phyloP scores from a whole-genome alignment of 2,329 filamentous ascomycete species.

The Diplodia mutila region DNA sequence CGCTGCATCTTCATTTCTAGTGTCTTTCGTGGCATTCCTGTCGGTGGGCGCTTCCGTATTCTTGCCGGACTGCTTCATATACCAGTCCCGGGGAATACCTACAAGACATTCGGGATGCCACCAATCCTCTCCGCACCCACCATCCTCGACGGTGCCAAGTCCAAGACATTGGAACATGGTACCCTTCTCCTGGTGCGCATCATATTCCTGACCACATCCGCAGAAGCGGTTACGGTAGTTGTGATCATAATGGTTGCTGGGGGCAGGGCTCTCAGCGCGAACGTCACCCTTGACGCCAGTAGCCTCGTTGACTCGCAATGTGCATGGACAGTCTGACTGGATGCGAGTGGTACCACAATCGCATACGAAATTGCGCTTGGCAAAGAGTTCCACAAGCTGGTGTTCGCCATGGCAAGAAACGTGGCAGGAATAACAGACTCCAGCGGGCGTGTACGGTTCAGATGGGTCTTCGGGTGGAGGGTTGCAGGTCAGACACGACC shows the following conservation, averaged over 20 bases:
- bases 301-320: constrained; percentile 69
- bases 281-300: constrained; percentile 79
- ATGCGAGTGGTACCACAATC: constrained; percentile 91
- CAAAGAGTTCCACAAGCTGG: constrained; percentile 91
- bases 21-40: constrained; percentile 25
- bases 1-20: not conserved
- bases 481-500: constrained; percentile 92
- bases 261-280: constrained; percentile 71
- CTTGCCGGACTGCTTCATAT: constrained; percentile 52
- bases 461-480: constrained; percentile 69
- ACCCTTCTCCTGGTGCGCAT: constrained; percentile 85
- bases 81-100: constrained; percentile 76
- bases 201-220: constrained; percentile 84
- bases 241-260: constrained; percentile 87
- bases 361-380: constrained; percentile 92
- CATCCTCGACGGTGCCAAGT: constrained; percentile 75
- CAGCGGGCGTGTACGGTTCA: constrained; percentile 72
- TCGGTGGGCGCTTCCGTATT: constrained; percentile 28
- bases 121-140: constrained; percentile 96
- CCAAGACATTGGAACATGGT: constrained; percentile 99
- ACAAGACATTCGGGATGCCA: constrained; percentile 93
- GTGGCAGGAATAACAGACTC: constrained; percentile 94
- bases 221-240: constrained; percentile 96
- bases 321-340: constrained; percentile 71
- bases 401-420: constrained; percentile 97